Percentiles rank a stretch among this genome's conserved stretches.
phyloP scores from a whole-genome alignment of 768 basidiomycete genomes.

The Mycena alexandri region DNA sequence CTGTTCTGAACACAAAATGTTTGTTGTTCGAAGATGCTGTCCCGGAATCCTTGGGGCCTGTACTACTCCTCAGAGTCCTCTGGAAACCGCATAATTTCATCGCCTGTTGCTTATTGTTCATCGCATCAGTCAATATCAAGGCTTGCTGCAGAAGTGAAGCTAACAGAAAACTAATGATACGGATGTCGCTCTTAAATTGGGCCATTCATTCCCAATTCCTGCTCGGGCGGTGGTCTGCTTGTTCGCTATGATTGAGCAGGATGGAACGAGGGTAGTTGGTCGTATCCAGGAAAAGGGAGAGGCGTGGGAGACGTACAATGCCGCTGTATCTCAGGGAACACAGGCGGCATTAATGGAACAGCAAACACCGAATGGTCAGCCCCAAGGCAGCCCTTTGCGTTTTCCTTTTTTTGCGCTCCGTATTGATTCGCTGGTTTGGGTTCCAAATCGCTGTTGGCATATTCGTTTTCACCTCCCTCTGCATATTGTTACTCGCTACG shows the following conservation, averaged over 20 bases:
- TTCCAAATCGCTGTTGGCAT: conserved; percentile 25
- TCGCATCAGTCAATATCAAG: conserved; percentile 20
- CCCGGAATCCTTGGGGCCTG: no score
- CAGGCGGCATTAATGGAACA: conserved; percentile 23
- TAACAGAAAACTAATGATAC: conserved; percentile 30
- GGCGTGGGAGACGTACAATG: conserved; percentile 19
- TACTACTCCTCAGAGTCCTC: no score
- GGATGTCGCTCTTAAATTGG: conserved; percentile 8
- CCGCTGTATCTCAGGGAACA: conserved; percentile 16
- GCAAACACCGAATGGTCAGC: conserved; percentile 22
- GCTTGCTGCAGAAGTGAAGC: conserved; percentile 29
- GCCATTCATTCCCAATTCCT: conserved; percentile 29
- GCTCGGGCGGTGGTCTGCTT: conserved; percentile 17
- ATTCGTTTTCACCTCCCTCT: conserved; percentile 13
- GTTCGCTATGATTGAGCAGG: conserved; percentile 23
- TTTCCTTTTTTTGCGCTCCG: neutral
- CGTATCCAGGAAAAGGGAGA: conserved; percentile 26
- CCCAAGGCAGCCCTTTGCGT: no score
- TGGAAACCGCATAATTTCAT: no score
- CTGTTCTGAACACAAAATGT: no score
- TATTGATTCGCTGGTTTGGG: conserved; percentile 3
- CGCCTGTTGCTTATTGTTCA: conserved; percentile 18
- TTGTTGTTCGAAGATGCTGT: no score
- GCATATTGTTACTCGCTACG: conserved; percentile 27
- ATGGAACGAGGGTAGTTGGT: conserved; percentile 29